These are phyloP conservation scores for Scutellaria baicalensis DNA, from an alignment of 257 asterid species.

Conservation along the genomic window DNA sequence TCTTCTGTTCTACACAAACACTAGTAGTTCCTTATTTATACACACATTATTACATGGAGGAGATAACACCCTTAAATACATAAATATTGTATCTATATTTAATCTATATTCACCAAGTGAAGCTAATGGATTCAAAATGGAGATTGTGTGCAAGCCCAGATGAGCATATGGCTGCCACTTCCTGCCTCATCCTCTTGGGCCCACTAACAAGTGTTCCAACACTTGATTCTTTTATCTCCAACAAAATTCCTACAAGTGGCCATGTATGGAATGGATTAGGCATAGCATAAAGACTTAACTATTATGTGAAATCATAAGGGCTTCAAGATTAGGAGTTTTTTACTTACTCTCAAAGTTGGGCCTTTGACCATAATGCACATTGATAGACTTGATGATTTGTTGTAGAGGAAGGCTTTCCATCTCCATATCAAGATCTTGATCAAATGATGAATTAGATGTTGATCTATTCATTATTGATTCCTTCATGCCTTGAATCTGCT, in stretches of 20 bases:
- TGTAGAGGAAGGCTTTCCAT: constrained; percentile 74
- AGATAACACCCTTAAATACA: constrained; percentile 7
- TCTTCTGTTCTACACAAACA: constrained; percentile 14
- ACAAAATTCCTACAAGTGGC: constrained; percentile 39
- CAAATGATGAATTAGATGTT: constrained; percentile 12
- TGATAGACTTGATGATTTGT: constrained; percentile 41
- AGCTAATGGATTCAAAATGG: constrained; percentile 78
- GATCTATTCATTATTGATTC: constrained; percentile 23
- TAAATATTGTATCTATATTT: not conserved
- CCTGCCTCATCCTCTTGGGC: constrained; percentile 74
- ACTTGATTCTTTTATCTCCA: constrained; percentile 60
- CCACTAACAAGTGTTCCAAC: constrained; percentile 77
- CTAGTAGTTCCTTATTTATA: constrained; percentile 7
- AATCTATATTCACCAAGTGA: constrained; percentile 71
- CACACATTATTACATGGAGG: not conserved
- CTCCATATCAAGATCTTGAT: constrained; percentile 43
- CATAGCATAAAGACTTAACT: no score
- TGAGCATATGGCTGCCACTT: constrained; percentile 81
- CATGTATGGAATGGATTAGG: not conserved
- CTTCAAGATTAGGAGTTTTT: not conserved
- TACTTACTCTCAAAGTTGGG: constrained; percentile 77
- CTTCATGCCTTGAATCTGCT: constrained; percentile 44
- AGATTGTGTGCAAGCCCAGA: constrained; percentile 54
- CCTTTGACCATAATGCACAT: constrained; percentile 69
- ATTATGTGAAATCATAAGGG: no score